Percentiles rank a stretch among this genome's conserved stretches.
Evolutionary conservation across 2,329 filamentous ascomycete species (phyloP).

Genomic region (Rhytidhysteron rufulum): DNA sequence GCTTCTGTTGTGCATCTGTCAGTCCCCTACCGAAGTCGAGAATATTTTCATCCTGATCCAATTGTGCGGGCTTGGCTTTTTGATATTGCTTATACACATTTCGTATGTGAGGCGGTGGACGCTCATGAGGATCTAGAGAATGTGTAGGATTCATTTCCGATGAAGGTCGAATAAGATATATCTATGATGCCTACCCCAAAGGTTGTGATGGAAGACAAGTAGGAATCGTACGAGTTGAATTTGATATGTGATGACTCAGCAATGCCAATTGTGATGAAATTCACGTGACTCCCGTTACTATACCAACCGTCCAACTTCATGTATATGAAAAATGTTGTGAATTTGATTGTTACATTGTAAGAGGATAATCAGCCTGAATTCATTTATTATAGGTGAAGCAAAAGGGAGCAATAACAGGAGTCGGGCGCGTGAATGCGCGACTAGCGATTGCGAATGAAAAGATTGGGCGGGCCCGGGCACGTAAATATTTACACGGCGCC

Average conservation of each 20-base stretch:
- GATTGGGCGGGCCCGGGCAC: too few species aligned
- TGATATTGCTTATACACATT: constrained; percentile 72
- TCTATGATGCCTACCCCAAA: neutral
- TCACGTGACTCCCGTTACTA: neutral
- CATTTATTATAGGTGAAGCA: too few species aligned
- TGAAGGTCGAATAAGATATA: neutral
- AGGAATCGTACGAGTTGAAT: neutral
- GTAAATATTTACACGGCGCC: too few species aligned
- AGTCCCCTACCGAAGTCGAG: constrained; percentile 30
- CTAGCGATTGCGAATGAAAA: too few species aligned
- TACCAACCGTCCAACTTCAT: too few species aligned
- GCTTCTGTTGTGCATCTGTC: constrained; percentile 24
- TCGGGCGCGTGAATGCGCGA: too few species aligned
- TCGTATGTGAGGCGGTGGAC: constrained; percentile 68
- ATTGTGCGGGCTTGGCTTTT: constrained; percentile 51
- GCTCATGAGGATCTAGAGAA: constrained; percentile 68
- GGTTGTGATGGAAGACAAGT: neutral
- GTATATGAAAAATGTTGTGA: too few species aligned
- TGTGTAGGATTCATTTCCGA: constrained; percentile 5
- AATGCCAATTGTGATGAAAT: neutral
- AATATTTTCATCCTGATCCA: constrained; percentile 47
- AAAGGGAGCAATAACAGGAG: too few species aligned
- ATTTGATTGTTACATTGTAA: too few species aligned
- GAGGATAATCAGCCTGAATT: too few species aligned
- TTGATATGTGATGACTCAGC: neutral